A percentile compares a stretch with the other conserved stretches of the same genome.
phyloP scores from a whole-genome alignment of 768 basidiomycete genomes.

The Mycena floridula region DNA sequence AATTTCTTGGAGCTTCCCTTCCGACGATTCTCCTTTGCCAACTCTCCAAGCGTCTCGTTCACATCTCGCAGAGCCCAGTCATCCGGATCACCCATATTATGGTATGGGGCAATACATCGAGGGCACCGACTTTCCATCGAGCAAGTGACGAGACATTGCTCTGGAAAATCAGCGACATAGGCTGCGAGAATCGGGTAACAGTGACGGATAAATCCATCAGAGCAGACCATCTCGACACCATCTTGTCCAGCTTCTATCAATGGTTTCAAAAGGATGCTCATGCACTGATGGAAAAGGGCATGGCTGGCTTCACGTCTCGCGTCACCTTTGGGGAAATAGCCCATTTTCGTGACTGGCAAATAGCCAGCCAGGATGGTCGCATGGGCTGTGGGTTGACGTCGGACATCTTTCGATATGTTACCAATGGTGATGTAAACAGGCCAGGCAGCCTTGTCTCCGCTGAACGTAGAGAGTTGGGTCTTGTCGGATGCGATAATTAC shows the following conservation, averaged over 20 bases:
- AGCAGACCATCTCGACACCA: constrained; percentile 22
- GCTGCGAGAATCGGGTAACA: constrained; percentile 23
- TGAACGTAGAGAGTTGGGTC: constrained; percentile 20
- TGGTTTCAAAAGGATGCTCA: constrained; percentile 13
- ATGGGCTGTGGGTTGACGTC: constrained; percentile 12
- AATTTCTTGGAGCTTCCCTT: background rate
- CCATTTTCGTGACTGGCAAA: constrained; percentile 22
- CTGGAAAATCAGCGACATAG: constrained; percentile 23
- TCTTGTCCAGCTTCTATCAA: constrained; percentile 15
- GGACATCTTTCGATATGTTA: constrained; percentile 20
- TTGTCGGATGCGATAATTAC: constrained; percentile 28
- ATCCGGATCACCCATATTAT: constrained; percentile 6
- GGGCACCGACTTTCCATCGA: constrained; percentile 15
- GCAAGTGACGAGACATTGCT: constrained; percentile 21
- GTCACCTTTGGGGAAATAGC: constrained; percentile 6
- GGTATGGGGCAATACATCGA: constrained; percentile 7
- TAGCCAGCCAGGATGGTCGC: constrained; percentile 23
- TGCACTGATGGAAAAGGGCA: constrained; percentile 25
- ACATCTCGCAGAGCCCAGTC: background rate
- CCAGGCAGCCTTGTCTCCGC: constrained; percentile 22
- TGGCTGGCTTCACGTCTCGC: constrained; percentile 10
- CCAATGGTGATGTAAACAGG: constrained; percentile 28
- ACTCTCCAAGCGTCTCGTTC: background rate
- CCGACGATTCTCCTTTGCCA: background rate
- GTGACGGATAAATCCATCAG: constrained; percentile 16